Percentiles rank a stretch among this genome's conserved stretches.
Evolutionary conservation across 306 rosid species (phyloP).

Genomic region (Vachellia collinsii): DNA sequence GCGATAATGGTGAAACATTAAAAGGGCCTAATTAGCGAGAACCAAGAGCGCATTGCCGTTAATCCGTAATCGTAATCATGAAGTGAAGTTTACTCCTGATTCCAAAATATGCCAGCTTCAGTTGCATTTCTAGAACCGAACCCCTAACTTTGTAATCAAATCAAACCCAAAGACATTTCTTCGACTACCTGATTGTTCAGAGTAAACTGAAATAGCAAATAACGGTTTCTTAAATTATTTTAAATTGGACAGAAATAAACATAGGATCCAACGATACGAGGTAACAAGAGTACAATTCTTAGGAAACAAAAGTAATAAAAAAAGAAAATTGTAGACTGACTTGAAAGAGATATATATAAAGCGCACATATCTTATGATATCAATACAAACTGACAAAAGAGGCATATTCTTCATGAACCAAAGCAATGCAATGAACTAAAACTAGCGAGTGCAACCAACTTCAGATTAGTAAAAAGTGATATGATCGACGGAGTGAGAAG

Average conservation of each 20-base stretch:
- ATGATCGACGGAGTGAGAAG: not conserved
- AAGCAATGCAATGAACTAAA: not conserved
- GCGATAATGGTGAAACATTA: not conserved
- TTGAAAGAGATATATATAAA: not conserved
- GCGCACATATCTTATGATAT: not conserved
- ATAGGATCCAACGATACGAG: not conserved
- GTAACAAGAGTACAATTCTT: not conserved
- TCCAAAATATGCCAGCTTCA: not conserved
- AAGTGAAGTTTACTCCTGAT: not conserved
- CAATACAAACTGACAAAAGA: slow-evolving; percentile 1
- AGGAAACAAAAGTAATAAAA: not conserved
- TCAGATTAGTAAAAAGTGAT: not conserved
- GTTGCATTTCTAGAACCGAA: not conserved
- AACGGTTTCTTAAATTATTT: not conserved
- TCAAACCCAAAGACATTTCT: not conserved
- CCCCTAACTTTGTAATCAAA: not conserved
- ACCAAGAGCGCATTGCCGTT: not conserved
- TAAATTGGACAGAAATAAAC: not conserved
- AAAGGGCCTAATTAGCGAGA: not conserved
- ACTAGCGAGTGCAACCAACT: not conserved
- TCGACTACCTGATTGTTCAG: not conserved
- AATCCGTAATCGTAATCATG: not conserved
- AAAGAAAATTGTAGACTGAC: not conserved
- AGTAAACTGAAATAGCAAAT: not conserved
- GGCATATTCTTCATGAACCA: not conserved